A percentile compares a stretch with the other conserved stretches of the same genome.
Conservation (phyloP, 139 green algal genomes). For the Haematococcus sp. region DNA sequence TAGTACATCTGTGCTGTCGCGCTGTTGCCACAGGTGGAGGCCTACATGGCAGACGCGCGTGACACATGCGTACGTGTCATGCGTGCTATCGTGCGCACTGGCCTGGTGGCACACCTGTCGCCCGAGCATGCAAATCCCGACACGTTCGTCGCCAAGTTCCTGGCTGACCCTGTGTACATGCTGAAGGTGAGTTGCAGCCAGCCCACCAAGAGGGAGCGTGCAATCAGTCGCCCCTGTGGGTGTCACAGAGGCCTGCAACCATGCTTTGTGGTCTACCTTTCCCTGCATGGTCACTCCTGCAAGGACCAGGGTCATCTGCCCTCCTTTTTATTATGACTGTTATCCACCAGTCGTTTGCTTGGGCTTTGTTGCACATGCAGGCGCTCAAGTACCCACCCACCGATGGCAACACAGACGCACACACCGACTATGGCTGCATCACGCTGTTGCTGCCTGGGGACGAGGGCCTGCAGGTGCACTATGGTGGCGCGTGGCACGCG, state of each 20-base stretch:
- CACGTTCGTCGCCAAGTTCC: not conserved
- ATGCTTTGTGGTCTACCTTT: too few relatives aligned
- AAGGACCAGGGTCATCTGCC: too few relatives aligned
- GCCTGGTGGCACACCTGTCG: not conserved
- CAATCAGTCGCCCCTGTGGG: too few relatives aligned
- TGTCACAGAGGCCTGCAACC: too few relatives aligned
- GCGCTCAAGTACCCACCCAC: constrained; percentile 7
- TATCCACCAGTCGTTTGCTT: too few relatives aligned
- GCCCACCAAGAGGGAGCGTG: too few relatives aligned
- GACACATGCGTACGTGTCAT: not conserved
- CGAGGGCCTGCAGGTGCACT: constrained; percentile 2
- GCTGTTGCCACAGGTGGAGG: constrained; percentile 1
- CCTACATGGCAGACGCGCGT: constrained; percentile 2
- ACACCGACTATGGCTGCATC: constrained; percentile 18
- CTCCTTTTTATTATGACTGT: too few relatives aligned
- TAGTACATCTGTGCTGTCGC: too few relatives aligned
- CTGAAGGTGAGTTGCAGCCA: constrained; percentile 3
- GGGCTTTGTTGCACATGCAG: too few relatives aligned
- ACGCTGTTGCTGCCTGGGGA: constrained; percentile 15
- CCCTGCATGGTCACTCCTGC: too few relatives aligned
- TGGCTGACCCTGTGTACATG: constrained; percentile 14
- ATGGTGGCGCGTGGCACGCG: not conserved
- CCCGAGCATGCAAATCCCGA: not conserved
- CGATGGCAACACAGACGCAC: constrained; percentile 9
- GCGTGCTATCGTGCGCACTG: constrained; percentile 1